These are phyloP conservation scores for Xylariaceae sp. DNA, from an alignment of 2,329 filamentous ascomycete species.

Conservation along the genomic window DNA sequence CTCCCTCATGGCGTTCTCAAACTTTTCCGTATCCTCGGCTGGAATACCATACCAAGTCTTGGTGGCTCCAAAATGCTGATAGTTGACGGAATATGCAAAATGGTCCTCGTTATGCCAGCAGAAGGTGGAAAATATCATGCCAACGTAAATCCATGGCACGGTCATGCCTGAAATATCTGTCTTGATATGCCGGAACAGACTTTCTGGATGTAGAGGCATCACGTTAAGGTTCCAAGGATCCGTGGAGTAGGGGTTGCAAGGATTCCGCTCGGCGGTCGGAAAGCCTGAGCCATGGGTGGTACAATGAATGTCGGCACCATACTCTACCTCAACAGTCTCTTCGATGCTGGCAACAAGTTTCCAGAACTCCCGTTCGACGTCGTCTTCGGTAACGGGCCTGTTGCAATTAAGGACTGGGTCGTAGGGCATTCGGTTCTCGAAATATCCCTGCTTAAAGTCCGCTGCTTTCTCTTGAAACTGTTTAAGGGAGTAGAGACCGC, in stretches of 20 bases:
- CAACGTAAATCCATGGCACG: constrained; percentile 97
- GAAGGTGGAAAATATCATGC: constrained; percentile 99
- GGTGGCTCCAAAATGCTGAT: constrained; percentile 95
- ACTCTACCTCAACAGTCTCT: constrained; percentile 95
- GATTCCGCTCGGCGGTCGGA: constrained; percentile 87
- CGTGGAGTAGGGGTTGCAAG: constrained; percentile 77
- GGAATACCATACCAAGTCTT: constrained; percentile 99
- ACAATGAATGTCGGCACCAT: constrained; percentile 96
- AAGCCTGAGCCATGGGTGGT: constrained; percentile 97
- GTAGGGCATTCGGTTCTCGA: constrained; percentile 83
- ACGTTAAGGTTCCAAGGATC: constrained; percentile 97
- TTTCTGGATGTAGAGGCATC: constrained; percentile 84
- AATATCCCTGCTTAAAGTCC: constrained; percentile 92
- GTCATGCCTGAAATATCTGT: constrained; percentile 99
- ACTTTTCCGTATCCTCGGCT: constrained; percentile 87
- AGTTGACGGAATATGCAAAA: constrained; percentile 96
- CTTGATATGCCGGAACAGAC: constrained; percentile 94
- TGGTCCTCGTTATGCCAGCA: constrained; percentile 99
- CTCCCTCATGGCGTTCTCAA: constrained; percentile 91
- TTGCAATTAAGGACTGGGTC: constrained; percentile 79
- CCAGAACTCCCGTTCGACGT: constrained; percentile 97
- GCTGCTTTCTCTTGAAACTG: constrained; percentile 96
- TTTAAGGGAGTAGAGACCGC: constrained; percentile 88
- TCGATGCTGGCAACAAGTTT: constrained; percentile 87
- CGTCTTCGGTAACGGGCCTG: constrained; percentile 83